Conservation (phyloP, 2,329 filamentous ascomycete genomes). For the Pseudogymnoascus pannorum region DNA sequence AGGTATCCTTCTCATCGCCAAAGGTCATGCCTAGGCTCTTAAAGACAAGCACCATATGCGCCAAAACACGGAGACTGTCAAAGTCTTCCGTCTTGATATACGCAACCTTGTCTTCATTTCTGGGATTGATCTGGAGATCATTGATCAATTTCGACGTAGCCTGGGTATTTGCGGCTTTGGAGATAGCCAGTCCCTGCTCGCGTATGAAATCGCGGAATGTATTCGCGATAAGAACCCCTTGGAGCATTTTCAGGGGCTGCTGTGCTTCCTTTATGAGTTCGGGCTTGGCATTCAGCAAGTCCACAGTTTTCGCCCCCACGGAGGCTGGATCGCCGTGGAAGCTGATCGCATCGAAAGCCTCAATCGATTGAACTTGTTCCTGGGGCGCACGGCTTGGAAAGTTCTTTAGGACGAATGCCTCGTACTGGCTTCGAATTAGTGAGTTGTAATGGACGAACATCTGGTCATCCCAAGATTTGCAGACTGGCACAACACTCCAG, state of each 20-base stretch:
- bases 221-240: slow-evolving; percentile 65
- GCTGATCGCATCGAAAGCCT: slow-evolving; percentile 57
- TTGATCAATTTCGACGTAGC: slow-evolving; percentile 38
- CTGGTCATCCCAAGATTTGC: slow-evolving; percentile 75
- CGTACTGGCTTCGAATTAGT: slow-evolving; percentile 73
- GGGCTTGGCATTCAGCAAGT: slow-evolving; percentile 49
- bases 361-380: slow-evolving; percentile 50
- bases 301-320: slow-evolving; percentile 52
- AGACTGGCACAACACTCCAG: slow-evolving; percentile 67
- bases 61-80: slow-evolving; percentile 59
- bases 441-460: slow-evolving; percentile 85
- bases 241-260: slow-evolving; percentile 65
- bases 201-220: slow-evolving; percentile 51
- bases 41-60: slow-evolving; percentile 64
- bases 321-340: slow-evolving; percentile 50
- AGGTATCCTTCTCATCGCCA: slow-evolving; percentile 33
- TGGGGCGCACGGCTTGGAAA: slow-evolving; percentile 47
- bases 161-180: slow-evolving; percentile 39
- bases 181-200: slow-evolving; percentile 49
- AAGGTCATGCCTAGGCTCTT: slow-evolving; percentile 48
- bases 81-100: slow-evolving; percentile 48
- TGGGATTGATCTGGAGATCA: slow-evolving; percentile 30
- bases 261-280: slow-evolving; percentile 51
- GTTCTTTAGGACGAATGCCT: slow-evolving; percentile 55
- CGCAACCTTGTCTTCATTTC: slow-evolving; percentile 35